Conservation (phyloP, 441 rosid genomes). For the Pelargonium cotyledonis region DNA sequence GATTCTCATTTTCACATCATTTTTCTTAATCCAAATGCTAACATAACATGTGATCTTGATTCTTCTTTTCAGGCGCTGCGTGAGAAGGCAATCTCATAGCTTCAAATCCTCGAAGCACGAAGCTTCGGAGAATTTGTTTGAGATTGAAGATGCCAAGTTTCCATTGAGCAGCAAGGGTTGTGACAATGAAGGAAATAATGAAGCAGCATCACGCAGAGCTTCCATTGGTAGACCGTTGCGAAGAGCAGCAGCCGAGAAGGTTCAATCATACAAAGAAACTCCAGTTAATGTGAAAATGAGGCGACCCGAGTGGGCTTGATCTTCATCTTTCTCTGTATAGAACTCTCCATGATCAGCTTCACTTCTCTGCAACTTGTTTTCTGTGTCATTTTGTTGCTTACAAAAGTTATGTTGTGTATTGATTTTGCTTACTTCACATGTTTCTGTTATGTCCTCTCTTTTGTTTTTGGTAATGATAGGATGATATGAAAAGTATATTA, state of each 20-base stretch:
- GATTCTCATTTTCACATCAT: too few species aligned
- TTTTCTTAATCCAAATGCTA: too few species aligned
- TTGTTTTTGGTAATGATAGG: too few species aligned
- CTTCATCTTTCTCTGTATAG: too few species aligned
- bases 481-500: too few species aligned
- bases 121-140: constrained; percentile 47
- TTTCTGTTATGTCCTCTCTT: too few species aligned
- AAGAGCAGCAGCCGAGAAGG: constrained; percentile 48
- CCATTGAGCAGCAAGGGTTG: not conserved
- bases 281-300: constrained; percentile 50
- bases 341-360: too few species aligned
- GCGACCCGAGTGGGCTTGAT: constrained; percentile 24
- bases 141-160: constrained; percentile 46
- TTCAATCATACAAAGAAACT: constrained; percentile 55
- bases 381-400: too few species aligned
- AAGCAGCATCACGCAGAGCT: constrained; percentile 23
- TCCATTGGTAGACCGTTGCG: constrained; percentile 54
- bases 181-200: too few species aligned
- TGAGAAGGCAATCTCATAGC: constrained; percentile 53
- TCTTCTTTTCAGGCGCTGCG: constrained; percentile 33
- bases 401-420: too few species aligned
- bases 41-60: not conserved
- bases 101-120: constrained; percentile 37
- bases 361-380: too few species aligned
- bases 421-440: too few species aligned